A percentile compares a stretch with the other conserved stretches of the same genome.
Conservation (phyloP, 805 yeast genomes). For the Saccharomyces eubayanus region DNA sequence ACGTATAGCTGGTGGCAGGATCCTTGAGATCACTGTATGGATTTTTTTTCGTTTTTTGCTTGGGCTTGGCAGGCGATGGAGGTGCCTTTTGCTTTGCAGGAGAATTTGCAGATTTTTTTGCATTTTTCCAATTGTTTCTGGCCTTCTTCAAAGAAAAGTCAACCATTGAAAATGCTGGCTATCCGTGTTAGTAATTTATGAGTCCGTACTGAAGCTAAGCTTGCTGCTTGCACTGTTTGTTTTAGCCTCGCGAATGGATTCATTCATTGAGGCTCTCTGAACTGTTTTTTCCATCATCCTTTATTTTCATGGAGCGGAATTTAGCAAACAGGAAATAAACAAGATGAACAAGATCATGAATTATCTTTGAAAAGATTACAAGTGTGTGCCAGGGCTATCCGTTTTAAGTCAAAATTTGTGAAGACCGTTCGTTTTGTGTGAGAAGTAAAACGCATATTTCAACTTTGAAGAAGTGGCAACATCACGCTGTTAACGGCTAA, state of each 20-base stretch:
- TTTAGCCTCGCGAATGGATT: not conserved
- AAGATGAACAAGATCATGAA: not conserved
- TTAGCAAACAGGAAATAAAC: not conserved
- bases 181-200: not conserved
- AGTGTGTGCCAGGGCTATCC: not conserved
- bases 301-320: not conserved
- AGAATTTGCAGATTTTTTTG: conserved; percentile 3
- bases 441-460: not conserved
- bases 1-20: conserved; percentile 9
- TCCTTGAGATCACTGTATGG: conserved; percentile 18
- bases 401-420: not conserved
- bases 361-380: not conserved
- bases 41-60: conserved; percentile 5
- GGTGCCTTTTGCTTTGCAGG: conserved; percentile 11
- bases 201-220: not conserved
- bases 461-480: not conserved
- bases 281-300: not conserved
- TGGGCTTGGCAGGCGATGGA: conserved; percentile 10
- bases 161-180: conserved; percentile 18
- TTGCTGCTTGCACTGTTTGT: not conserved
- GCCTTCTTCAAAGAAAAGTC: conserved; percentile 30
- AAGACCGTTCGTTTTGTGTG: not conserved
- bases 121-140: conserved; percentile 23
- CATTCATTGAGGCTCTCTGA: not conserved
- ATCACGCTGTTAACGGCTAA: not conserved